Conservation (phyloP, 2,329 filamentous ascomycete species). For the Aspergillus terreus region DNA sequence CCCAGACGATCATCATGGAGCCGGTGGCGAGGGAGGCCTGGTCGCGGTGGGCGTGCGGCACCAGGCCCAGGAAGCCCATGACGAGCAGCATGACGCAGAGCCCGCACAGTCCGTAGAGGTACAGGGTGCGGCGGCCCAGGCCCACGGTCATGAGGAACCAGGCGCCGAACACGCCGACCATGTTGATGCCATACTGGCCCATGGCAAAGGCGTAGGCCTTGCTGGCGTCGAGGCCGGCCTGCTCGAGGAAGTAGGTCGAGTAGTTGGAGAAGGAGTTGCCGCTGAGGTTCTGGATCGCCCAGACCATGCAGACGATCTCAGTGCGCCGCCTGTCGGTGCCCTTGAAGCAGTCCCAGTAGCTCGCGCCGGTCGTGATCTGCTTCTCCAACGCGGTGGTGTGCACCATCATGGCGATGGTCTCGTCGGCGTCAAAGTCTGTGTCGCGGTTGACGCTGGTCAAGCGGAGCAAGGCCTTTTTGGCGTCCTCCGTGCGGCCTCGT, state of each 20-base stretch:
- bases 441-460: constrained; percentile 50
- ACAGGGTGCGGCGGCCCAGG: constrained; percentile 71
- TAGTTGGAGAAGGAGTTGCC: constrained; percentile 64
- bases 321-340: constrained; percentile 75
- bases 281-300: constrained; percentile 62
- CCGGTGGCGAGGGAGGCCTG: constrained; percentile 71
- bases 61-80: constrained; percentile 78
- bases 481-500: constrained; percentile 44
- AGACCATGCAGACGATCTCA: constrained; percentile 65
- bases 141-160: constrained; percentile 76
- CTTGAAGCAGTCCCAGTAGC: constrained; percentile 79
- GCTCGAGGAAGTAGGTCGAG: constrained; percentile 57
- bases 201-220: constrained; percentile 56
- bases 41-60: constrained; percentile 56
- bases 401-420: constrained; percentile 88
- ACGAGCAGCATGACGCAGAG: constrained; percentile 74
- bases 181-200: constrained; percentile 64
- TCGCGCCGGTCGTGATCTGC: constrained; percentile 67
- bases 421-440: constrained; percentile 73
- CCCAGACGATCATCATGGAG: constrained; percentile 80
- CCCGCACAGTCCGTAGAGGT: constrained; percentile 69
- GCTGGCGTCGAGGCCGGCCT: constrained; percentile 50
- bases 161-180: constrained; percentile 74
- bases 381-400: constrained; percentile 81
- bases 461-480: constrained; percentile 40